These are phyloP conservation scores for Boletus sensibilis DNA, from an alignment of 768 basidiomycete species.

Conservation along the genomic window DNA sequence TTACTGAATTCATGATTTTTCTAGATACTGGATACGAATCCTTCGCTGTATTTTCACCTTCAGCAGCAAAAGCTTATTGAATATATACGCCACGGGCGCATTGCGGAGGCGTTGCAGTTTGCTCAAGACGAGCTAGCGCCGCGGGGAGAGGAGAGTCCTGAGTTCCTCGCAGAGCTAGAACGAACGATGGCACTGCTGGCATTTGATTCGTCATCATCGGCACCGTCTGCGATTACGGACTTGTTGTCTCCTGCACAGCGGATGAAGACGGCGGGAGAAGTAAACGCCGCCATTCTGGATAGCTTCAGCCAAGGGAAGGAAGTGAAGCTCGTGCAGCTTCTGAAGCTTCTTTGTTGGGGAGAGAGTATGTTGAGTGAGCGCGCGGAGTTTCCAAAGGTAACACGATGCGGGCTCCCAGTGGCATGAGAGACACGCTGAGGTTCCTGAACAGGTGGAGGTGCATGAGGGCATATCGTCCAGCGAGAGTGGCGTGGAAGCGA, in stretches of 20 bases:
- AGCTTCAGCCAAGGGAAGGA: constrained; percentile 90
- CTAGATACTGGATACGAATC: constrained; percentile 96
- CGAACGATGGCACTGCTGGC: constrained; percentile 92
- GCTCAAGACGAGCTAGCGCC: constrained; percentile 94
- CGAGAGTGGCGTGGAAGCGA: constrained; percentile 16
- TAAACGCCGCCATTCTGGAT: constrained; percentile 94
- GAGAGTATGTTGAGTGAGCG: constrained; percentile 75
- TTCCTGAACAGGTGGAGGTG: constrained; percentile 32
- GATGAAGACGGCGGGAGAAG: constrained; percentile 91
- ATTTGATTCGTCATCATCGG: constrained; percentile 60
- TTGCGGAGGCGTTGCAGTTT: constrained; percentile 81
- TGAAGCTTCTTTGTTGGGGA: constrained; percentile 88
- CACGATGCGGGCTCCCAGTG: constrained; percentile 6
- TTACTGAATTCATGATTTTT: constrained; percentile 25
- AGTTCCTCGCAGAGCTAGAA: constrained; percentile 90
- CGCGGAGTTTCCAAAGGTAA: constrained; percentile 79
- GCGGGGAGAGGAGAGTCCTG: constrained; percentile 90
- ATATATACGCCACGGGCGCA: constrained; percentile 78
- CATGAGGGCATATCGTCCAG: constrained; percentile 22
- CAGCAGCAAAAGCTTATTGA: constrained; percentile 97
- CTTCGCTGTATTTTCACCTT: constrained; percentile 89
- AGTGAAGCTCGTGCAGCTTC: constrained; percentile 79
- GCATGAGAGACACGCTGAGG: constrained; percentile 27
- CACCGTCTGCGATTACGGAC: constrained; percentile 66
- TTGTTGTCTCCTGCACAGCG: constrained; percentile 84